A percentile compares a stretch with the other conserved stretches of the same genome.
Evolutionary conservation across 1,139 yeast species (phyloP).

Genomic region (Taphrina betulina): DNA sequence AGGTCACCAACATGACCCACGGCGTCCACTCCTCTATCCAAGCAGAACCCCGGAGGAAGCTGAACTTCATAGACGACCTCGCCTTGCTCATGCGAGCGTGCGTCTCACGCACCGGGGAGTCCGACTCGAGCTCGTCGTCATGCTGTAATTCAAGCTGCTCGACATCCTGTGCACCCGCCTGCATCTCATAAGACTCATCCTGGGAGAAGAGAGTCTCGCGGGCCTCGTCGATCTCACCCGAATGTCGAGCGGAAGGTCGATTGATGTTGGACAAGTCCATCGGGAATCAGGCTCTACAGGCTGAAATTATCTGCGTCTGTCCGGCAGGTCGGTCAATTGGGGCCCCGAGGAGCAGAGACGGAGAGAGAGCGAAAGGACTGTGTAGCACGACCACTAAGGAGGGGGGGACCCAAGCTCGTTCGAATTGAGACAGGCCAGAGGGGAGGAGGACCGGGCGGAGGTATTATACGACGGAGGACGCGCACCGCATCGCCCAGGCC

Average conservation of each 20-base stretch:
- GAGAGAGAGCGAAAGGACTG: not conserved
- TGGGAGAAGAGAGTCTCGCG: slow-evolving; percentile 7
- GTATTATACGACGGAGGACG: too few species aligned
- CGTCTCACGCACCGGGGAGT: slow-evolving; percentile 4
- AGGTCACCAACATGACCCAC: slow-evolving; percentile 23
- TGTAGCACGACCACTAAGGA: too few species aligned
- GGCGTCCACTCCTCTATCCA: slow-evolving; percentile 33
- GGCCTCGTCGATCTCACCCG: not conserved
- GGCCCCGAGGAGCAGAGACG: too few species aligned
- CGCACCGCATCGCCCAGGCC: too few species aligned
- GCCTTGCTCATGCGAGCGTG: slow-evolving; percentile 4
- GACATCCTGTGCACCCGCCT: slow-evolving; percentile 10
- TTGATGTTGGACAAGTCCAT: slow-evolving; percentile 17
- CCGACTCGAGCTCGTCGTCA: slow-evolving; percentile 28
- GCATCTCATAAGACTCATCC: slow-evolving; percentile 27
- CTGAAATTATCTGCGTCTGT: too few species aligned
- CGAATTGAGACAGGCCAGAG: too few species aligned
- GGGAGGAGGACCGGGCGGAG: too few species aligned
- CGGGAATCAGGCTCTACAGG: not conserved
- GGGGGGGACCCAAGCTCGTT: too few species aligned
- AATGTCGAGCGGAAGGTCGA: not conserved
- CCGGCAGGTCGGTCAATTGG: too few species aligned
- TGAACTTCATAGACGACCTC: slow-evolving; percentile 6
- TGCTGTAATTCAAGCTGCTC: slow-evolving; percentile 20
- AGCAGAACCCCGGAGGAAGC: slow-evolving; percentile 13